Evolutionary conservation across 2,329 filamentous ascomycete species (phyloP).

Genomic region (Amphichorda felina): DNA sequence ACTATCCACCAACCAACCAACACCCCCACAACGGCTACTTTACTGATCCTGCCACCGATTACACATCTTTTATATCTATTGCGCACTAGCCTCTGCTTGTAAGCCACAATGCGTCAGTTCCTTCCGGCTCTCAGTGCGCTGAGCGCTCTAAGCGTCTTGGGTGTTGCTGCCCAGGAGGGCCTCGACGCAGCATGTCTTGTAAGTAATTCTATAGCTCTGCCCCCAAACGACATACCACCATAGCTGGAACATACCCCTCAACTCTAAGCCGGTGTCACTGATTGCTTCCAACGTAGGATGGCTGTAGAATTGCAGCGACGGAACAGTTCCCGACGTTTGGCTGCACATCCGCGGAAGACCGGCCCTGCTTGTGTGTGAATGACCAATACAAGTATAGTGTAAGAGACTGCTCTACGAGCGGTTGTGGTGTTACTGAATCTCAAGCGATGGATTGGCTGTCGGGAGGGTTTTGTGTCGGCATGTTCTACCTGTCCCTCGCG

Average conservation of each 20-base stretch:
- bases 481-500: not conserved
- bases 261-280: too few species aligned
- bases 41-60: too few species aligned
- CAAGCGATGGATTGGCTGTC: constrained; percentile 9
- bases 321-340: constrained; percentile 8
- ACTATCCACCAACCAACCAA: too few species aligned
- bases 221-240: too few species aligned
- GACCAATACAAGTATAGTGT: constrained; percentile 21
- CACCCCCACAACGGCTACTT: too few species aligned
- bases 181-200: constrained; percentile 1
- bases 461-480: constrained; percentile 2
- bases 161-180: constrained; percentile 11
- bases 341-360: not conserved
- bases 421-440: constrained; percentile 11
- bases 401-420: constrained; percentile 23
- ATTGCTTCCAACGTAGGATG: too few species aligned
- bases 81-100: too few species aligned
- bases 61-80: too few species aligned
- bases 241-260: too few species aligned
- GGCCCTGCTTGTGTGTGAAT: constrained; percentile 25
- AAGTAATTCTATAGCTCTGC: too few species aligned
- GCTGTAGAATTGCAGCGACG: not conserved
- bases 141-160: constrained; percentile 4
- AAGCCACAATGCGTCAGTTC: too few species aligned
- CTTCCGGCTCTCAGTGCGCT: too few species aligned